Evolutionary conservation across 768 basidiomycete genomes (phyloP).

Genomic region (Termitomyces sp.): DNA sequence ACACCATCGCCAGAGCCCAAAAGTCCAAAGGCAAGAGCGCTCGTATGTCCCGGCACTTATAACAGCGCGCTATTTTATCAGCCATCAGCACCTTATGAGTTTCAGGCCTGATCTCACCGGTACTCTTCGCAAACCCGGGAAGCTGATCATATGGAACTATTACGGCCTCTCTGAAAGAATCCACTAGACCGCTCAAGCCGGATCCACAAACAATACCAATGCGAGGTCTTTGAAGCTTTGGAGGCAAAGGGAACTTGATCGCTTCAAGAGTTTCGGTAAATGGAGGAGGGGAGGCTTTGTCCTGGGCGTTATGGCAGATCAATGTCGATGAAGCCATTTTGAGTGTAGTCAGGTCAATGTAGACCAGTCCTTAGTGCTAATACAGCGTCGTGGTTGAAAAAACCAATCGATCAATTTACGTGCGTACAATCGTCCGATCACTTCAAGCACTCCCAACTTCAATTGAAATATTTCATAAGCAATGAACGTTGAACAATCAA

Average conservation of each 20-base stretch:
- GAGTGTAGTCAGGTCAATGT: too few relatives aligned
- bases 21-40: conserved; percentile 73
- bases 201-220: conserved; percentile 88
- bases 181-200: conserved; percentile 72
- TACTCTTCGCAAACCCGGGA: conserved; percentile 71
- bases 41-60: conserved; percentile 77
- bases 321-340: neutral
- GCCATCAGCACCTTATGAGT: neutral
- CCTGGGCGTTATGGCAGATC: neutral
- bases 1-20: conserved; percentile 58
- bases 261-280: conserved; percentile 25
- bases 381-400: too few relatives aligned
- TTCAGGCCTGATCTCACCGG: conserved; percentile 45
- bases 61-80: neutral
- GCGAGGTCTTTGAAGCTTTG: conserved; percentile 38
- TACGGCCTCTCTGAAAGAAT: conserved; percentile 48
- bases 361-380: too few relatives aligned
- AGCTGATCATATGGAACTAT: conserved; percentile 62
- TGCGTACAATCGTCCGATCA: too few relatives aligned
- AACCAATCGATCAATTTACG: too few relatives aligned
- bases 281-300: neutral
- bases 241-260: conserved; percentile 27
- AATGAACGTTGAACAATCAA: too few relatives aligned
- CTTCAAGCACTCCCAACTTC: too few relatives aligned
- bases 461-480: too few relatives aligned